Evolutionary conservation across 1,284 basidiomycete genomes (phyloP), one percentile per base, ranked within the genome.

Genomic region (Porphyrellus sp.): DNA sequence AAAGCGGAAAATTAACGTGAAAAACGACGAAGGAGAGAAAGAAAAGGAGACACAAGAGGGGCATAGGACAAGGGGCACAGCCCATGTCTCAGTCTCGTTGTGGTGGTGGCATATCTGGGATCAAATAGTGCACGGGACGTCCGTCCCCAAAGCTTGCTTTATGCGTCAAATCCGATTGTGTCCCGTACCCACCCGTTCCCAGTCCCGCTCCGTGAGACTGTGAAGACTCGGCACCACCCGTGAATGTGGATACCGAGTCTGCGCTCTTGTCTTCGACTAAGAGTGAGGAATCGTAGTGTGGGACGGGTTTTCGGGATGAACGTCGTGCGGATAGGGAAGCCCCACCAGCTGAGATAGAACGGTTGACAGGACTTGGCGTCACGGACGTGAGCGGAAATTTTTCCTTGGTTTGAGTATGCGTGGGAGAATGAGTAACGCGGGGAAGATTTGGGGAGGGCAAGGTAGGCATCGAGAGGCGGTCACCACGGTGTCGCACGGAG

Each of bases 301-400:
- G 77, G 18, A 77, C 76, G 2, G 77, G 76, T 63, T 77, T 77
- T 44, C 74, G 67, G 21, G 74, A 64, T 45, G 67, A 63, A 24
- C 70, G 72, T 5, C 64, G 70, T 46, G 49, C 35, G 15, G 28
- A 31, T 33, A 41, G 31, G 24, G 67, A 57, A 20, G 45, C 46
- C 1, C 55, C 54, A 43, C 63, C 50, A 28, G 53, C 58, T 15
- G 67, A 65, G 6, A 62, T 34, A 21, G 66, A 64, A 4, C 62
- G 63, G 25, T 59, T 59, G 48, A 62, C 58, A 8, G 57, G 58
- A 3, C 54, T 56, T 28, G 60, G 47, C 9, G 56, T 53, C 43
- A 60, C 50, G 16, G 63, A 49, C 11, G 53, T 52, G n/a, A 59
- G 58, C 20, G 61, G 52, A 34, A 70, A 68, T 13, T 68, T 66